Evolutionary conservation across 1,284 basidiomycete genomes (phyloP).

Genomic region (Sporisorium graminicola): DNA sequence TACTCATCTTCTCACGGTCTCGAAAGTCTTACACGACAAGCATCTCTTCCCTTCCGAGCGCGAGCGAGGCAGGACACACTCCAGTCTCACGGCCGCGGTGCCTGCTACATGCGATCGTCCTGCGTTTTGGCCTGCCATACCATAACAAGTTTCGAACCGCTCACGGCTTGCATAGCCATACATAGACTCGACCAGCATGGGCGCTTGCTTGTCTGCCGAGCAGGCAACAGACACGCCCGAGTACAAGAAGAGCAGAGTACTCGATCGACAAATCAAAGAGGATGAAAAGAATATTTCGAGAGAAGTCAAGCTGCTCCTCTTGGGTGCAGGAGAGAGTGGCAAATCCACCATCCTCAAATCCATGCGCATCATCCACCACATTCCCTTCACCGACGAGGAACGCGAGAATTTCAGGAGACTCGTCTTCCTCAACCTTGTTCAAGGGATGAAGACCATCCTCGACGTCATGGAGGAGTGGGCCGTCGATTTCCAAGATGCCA

Average conservation of each 20-base stretch:
- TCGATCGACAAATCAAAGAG: slow-evolving; percentile 56
- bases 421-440: slow-evolving; percentile 89
- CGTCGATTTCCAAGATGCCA: slow-evolving; percentile 76
- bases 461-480: slow-evolving; percentile 91
- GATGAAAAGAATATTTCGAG: slow-evolving; percentile 56
- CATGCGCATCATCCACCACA: slow-evolving; percentile 87
- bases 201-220: slow-evolving; percentile 49
- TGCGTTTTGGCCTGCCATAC: not conserved
- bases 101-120: not conserved
- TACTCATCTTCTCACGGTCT: not conserved
- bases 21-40: no score
- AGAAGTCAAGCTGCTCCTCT: slow-evolving; percentile 74
- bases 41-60: not conserved
- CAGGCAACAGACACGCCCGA: slow-evolving; percentile 44
- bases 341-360: slow-evolving; percentile 94
- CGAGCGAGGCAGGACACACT: not conserved
- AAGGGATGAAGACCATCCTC: slow-evolving; percentile 83
- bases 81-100: not conserved
- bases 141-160: not conserved
- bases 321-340: slow-evolving; percentile 92
- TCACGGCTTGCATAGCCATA: not conserved
- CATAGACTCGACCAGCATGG: slow-evolving; percentile 30
- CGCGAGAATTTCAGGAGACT: slow-evolving; percentile 82
- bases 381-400: slow-evolving; percentile 81
- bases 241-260: slow-evolving; percentile 32